These are phyloP conservation scores for Pythium monospermum DNA, from an alignment of 352 stramenopile genomes.

Conservation along the genomic window DNA sequence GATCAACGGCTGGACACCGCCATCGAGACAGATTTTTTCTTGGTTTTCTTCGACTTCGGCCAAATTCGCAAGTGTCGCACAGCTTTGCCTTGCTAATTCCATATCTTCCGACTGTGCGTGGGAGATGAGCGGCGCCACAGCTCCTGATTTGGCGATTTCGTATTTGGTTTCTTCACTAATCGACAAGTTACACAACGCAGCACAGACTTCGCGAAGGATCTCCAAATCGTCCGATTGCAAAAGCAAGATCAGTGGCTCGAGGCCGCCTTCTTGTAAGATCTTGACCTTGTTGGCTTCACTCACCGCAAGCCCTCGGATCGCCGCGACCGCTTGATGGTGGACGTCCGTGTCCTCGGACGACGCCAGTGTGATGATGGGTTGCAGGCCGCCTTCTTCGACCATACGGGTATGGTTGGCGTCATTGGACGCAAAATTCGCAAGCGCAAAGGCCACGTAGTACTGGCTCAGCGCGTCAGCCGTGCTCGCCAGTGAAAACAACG, in stretches of 20 bases:
- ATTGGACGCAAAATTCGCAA: slow-evolving; percentile 95
- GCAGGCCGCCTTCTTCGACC: slow-evolving; percentile 93
- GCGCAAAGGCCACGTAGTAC: slow-evolving; percentile 93
- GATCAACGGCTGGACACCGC: slow-evolving; percentile 89
- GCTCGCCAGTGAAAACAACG: slow-evolving; percentile 93
- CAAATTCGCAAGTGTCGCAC: slow-evolving; percentile 92
- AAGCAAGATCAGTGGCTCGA: slow-evolving; percentile 91
- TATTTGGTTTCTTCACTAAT: slow-evolving; percentile 96
- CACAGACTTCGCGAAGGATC: slow-evolving; percentile 92
- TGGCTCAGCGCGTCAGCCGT: slow-evolving; percentile 90
- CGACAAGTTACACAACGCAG: slow-evolving; percentile 93
- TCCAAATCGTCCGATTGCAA: slow-evolving; percentile 89
- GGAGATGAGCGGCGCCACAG: slow-evolving; percentile 85
- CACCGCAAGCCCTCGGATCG: slow-evolving; percentile 90
- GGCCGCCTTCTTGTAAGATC: slow-evolving; percentile 94
- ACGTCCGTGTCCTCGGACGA: slow-evolving; percentile 90
- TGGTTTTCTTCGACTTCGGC: slow-evolving; percentile 95
- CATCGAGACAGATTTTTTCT: slow-evolving; percentile 90
- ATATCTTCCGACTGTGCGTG: slow-evolving; percentile 93
- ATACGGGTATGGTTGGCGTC: slow-evolving; percentile 90
- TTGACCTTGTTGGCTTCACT: slow-evolving; percentile 93
- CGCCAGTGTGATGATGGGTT: slow-evolving; percentile 93
- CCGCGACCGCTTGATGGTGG: slow-evolving; percentile 93
- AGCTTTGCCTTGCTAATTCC: slow-evolving; percentile 86
- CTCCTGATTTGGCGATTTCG: slow-evolving; percentile 93